phyloP scores from a whole-genome alignment of 2,329 filamentous ascomycete species.

The Stenocarpella maydis region DNA sequence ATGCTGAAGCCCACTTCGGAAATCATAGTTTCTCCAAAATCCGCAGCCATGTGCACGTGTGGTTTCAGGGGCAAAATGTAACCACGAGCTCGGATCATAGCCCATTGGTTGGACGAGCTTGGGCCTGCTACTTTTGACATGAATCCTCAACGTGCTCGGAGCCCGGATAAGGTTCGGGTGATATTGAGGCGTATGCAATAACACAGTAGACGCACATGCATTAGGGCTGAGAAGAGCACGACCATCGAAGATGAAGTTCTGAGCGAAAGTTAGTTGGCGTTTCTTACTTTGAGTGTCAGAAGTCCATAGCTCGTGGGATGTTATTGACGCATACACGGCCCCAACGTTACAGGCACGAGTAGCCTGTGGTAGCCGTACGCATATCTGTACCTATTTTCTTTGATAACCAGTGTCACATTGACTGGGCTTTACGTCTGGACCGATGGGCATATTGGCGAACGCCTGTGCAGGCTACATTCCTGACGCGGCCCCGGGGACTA shows the following conservation, averaged over 20 bases:
- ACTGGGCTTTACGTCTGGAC: background rate
- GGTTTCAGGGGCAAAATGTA: constrained; percentile 2
- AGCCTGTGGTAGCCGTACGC: background rate
- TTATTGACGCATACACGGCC: background rate
- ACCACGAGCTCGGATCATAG: background rate
- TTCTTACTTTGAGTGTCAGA: constrained; percentile 11
- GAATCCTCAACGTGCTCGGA: constrained; percentile 12
- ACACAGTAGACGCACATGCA: background rate
- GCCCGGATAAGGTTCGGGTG: background rate
- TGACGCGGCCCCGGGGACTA: background rate
- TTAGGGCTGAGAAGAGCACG: background rate
- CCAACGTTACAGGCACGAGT: background rate
- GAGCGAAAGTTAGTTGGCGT: background rate
- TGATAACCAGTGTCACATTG: background rate
- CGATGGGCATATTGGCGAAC: background rate
- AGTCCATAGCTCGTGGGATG: background rate
- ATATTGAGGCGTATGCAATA: too few relatives aligned
- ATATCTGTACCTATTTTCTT: background rate
- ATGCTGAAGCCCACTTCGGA: background rate
- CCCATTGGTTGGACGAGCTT: background rate
- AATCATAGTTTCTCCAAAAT: background rate
- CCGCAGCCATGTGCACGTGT: background rate
- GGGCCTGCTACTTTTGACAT: background rate
- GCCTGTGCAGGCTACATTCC: background rate
- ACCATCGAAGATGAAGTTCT: background rate